Percentiles rank a stretch among this genome's conserved stretches.
These are phyloP conservation scores for Cavenderia fasciculata DNA, from an alignment of 78 protist genomes.

Conservation along the genomic window DNA sequence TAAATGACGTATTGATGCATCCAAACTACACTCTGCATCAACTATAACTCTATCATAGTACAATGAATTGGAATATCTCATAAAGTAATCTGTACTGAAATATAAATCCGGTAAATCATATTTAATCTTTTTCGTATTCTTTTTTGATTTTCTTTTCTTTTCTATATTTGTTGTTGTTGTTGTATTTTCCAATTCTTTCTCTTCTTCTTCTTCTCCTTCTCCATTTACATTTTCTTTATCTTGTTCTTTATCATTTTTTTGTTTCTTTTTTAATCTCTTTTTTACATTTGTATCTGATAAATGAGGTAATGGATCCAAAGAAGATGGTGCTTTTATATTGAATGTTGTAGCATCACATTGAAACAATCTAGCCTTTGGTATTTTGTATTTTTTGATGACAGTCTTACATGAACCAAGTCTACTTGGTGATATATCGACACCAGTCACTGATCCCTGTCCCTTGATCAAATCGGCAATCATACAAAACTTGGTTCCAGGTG, in stretches of 20 bases:
- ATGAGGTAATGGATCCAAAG: slow-evolving; percentile 50
- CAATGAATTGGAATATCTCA: slow-evolving; percentile 35
- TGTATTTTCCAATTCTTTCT: not conserved
- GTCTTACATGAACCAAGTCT: slow-evolving; percentile 67
- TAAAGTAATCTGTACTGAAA: slow-evolving; percentile 35
- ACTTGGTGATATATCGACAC: slow-evolving; percentile 32
- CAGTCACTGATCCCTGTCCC: slow-evolving; percentile 62
- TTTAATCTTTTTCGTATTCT: not conserved
- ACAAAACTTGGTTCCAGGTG: slow-evolving; percentile 85
- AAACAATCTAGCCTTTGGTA: slow-evolving; percentile 66
- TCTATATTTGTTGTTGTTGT: not conserved
- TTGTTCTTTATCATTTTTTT: not conserved
- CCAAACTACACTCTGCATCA: slow-evolving; percentile 90
- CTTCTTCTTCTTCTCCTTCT: not conserved
- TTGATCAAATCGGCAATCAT: slow-evolving; percentile 70
- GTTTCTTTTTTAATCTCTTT: slow-evolving; percentile 21
- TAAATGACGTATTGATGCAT: slow-evolving; percentile 80
- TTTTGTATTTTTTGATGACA: slow-evolving; percentile 57
- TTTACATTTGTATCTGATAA: no score
- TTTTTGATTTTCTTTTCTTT: slow-evolving; percentile 7
- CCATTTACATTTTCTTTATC: not conserved
- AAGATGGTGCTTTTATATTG: slow-evolving; percentile 48
- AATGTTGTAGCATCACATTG: slow-evolving; percentile 53
- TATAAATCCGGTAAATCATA: slow-evolving; percentile 48
- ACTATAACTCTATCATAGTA: slow-evolving; percentile 84